A percentile compares a stretch with the other conserved stretches of the same genome.
These are phyloP conservation scores for Cicer pinnatifidum DNA, from an alignment of 306 rosid species.

Conservation along the genomic window DNA sequence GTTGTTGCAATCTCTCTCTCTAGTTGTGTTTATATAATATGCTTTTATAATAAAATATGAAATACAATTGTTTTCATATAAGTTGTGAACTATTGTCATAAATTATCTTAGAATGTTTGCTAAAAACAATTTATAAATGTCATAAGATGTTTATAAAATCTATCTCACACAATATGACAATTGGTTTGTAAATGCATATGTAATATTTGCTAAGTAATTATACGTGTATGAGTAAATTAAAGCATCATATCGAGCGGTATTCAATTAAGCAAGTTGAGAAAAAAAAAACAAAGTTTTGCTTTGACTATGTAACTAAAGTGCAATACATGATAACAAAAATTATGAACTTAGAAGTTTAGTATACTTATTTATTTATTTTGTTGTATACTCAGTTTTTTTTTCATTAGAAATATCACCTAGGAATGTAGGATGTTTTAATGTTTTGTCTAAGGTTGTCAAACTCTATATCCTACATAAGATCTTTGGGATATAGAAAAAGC, in stretches of 20 bases:
- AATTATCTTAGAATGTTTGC: too few relatives aligned
- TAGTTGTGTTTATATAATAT: too few relatives aligned
- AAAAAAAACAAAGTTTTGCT: slow-evolving; percentile 1
- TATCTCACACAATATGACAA: too few relatives aligned
- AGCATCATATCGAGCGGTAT: background rate
- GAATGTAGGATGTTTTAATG: background rate
- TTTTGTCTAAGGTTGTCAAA: too few relatives aligned
- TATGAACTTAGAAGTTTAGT: background rate
- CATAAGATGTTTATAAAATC: too few relatives aligned
- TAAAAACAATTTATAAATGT: too few relatives aligned
- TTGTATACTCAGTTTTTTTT: background rate
- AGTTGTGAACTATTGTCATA: too few relatives aligned
- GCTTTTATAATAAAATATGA: too few relatives aligned
- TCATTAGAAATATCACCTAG: background rate
- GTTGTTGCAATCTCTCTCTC: too few relatives aligned
- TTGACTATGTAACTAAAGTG: slow-evolving; percentile 21
- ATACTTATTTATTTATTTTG: background rate
- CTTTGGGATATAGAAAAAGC: too few relatives aligned
- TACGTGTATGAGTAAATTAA: slow-evolving; percentile 1
- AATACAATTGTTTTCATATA: too few relatives aligned
- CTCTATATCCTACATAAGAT: too few relatives aligned
- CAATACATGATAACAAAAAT: background rate
- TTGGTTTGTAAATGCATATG: background rate
- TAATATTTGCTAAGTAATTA: background rate
- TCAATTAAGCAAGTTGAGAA: background rate